phyloP scores from a whole-genome alignment of 345 rosid genomes.

The Eucalyptus fibrosa region DNA sequence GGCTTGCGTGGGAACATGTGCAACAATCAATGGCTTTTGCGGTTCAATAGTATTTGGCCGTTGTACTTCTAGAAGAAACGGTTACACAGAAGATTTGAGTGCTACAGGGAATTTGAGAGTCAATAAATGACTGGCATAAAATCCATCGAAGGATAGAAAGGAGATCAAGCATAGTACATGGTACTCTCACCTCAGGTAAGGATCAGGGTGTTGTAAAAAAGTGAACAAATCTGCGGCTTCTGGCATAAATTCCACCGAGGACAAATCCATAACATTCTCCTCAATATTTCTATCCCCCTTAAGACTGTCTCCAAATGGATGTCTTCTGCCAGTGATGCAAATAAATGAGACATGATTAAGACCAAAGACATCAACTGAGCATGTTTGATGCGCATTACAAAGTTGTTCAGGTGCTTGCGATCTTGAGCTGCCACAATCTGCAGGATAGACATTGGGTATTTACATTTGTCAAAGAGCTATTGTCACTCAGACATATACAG shows the following conservation, averaged over 20 bases:
- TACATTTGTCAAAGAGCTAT: background rate
- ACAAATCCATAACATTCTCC: constrained; percentile 52
- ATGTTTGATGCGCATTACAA: constrained; percentile 73
- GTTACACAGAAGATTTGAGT: background rate
- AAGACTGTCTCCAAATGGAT: constrained; percentile 76
- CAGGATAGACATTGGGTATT: background rate
- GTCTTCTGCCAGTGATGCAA: constrained; percentile 69
- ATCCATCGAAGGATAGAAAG: background rate
- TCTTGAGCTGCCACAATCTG: constrained; percentile 94
- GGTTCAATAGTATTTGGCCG: background rate
- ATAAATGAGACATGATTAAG: constrained; percentile 76
- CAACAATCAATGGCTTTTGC: background rate
- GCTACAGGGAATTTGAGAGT: background rate
- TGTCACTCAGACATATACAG: background rate
- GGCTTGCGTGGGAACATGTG: background rate
- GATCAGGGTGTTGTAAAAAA: constrained; percentile 45
- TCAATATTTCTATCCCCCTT: constrained; percentile 78
- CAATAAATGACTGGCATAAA: background rate
- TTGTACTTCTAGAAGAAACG: background rate
- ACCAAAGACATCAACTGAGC: constrained; percentile 75
- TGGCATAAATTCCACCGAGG: constrained; percentile 46
- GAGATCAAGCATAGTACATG: background rate
- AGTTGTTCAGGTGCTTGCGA: constrained; percentile 98
- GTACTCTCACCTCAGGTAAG: constrained; percentile 48
- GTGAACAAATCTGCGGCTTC: constrained; percentile 75